These are phyloP conservation scores for Lentinula guzmanii DNA, from an alignment of 768 basidiomycete species.

Conservation along the genomic window DNA sequence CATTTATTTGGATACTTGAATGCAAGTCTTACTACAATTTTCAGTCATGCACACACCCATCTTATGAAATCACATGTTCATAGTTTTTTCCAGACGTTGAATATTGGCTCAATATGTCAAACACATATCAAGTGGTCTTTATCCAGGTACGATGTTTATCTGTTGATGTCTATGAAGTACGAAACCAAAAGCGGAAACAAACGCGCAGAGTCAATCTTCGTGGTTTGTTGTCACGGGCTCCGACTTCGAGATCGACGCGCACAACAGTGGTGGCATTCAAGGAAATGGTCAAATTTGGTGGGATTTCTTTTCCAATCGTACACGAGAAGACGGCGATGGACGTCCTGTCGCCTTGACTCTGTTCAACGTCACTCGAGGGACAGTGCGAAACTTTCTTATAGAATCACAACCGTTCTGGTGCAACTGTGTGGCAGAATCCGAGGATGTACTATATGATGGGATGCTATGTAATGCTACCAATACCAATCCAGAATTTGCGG, in stretches of 20 bases:
- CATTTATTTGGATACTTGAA: slow-evolving; percentile 33
- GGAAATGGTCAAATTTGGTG: slow-evolving; percentile 63
- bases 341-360: slow-evolving; percentile 52
- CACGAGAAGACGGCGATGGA: slow-evolving; percentile 49
- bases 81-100: slow-evolving; percentile 50
- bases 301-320: slow-evolving; percentile 42
- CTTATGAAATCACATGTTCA: neutral
- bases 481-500: slow-evolving; percentile 40
- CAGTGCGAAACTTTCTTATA: slow-evolving; percentile 43
- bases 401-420: slow-evolving; percentile 57
- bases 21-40: slow-evolving; percentile 15
- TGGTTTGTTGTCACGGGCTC: slow-evolving; percentile 58
- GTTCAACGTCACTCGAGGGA: slow-evolving; percentile 34
- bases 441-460: slow-evolving; percentile 45
- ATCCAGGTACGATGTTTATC: slow-evolving; percentile 37
- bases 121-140: slow-evolving; percentile 57
- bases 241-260: slow-evolving; percentile 50
- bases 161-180: neutral
- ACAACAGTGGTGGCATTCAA: slow-evolving; percentile 49
- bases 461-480: slow-evolving; percentile 57
- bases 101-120: slow-evolving; percentile 48
- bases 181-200: neutral
- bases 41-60: neutral
- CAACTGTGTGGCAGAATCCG: slow-evolving; percentile 47
- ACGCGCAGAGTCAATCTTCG: slow-evolving; percentile 48